phyloP scores from a whole-genome alignment of 139 green algal genomes.

The Nannochloris sp. region DNA sequence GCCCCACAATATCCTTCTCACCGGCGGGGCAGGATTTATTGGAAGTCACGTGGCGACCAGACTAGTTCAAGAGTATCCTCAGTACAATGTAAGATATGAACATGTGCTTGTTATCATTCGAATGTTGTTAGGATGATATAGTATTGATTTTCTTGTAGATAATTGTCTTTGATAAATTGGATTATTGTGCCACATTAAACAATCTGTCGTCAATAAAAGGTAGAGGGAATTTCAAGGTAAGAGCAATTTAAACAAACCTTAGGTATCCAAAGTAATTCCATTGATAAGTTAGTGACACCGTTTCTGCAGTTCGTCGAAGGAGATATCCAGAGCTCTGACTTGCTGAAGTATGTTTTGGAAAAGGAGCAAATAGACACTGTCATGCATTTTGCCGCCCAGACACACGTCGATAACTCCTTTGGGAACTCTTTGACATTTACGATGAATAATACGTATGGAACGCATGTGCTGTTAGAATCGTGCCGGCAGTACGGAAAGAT shows the following conservation, averaged over 20 bases:
- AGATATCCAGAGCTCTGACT: constrained; percentile 87
- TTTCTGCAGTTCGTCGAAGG: constrained; percentile 94
- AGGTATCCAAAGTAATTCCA: too few species aligned
- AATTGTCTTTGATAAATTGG: constrained; percentile 92
- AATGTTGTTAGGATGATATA: too few species aligned
- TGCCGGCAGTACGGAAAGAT: constrained; percentile 67
- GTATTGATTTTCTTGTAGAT: constrained; percentile 38
- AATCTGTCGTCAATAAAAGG: constrained; percentile 62
- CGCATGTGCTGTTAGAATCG: constrained; percentile 92
- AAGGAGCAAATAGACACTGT: constrained; percentile 93
- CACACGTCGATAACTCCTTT: constrained; percentile 98
- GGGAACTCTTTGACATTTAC: constrained; percentile 91
- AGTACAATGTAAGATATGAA: constrained; percentile 68
- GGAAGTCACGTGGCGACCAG: constrained; percentile 78
- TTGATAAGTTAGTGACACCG: too few species aligned
- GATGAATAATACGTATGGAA: constrained; percentile 96
- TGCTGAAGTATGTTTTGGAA: constrained; percentile 78
- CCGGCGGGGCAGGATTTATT: constrained; percentile 92
- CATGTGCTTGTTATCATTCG: too few species aligned
- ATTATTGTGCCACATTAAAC: constrained; percentile 85
- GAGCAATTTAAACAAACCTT: too few species aligned
- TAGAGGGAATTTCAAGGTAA: constrained; percentile 83
- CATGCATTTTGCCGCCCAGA: constrained; percentile 98
- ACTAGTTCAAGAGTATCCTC: constrained; percentile 62
- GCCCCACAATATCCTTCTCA: constrained; percentile 25